Evolutionary conservation across 2,329 filamentous ascomycete genomes (phyloP), one percentile per base, ranked within the genome.

Genomic region (Aspergillus pseudoviridinutans): DNA sequence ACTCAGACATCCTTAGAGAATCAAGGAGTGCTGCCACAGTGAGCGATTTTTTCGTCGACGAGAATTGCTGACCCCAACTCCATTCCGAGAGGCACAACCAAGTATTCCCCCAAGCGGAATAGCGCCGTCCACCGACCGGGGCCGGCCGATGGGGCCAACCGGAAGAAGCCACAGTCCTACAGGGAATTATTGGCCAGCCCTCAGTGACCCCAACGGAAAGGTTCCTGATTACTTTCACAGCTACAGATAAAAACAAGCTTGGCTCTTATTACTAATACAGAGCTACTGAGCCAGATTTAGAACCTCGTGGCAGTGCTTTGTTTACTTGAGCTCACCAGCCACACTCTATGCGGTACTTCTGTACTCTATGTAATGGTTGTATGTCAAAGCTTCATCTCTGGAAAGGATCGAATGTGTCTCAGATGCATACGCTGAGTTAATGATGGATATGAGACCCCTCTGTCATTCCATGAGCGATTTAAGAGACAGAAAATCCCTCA

Each of bases 81-180:
- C 41, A 44, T 20, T 50, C 59, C 53, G 61, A 61, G 58, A 38
- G 46, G 20, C 52, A 44, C 20, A 46, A 28, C 32, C 24, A 46
- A 29, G 27, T n/a, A 50, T 29, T 20, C 38, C 49, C 35, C 46
- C 28, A 32, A 59, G 38, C 51, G 54, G 56, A 54, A 12, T 57
- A 44, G 54, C 55, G 54, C 53, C 57, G 38, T 52, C 35, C 24
- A 56, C 62, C 60, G 61, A 64, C 63, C 63, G 60, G 63, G 55
- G 28, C 63, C 63, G 60, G 61, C 63, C 60, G 63, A 65, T 61
- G 57, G 58, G 55, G 59, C 44, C 47, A 53, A 53, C 60, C 60
- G 58, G 58, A 63, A 55, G 59, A 55, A 55, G 54, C 55, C 51
- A 44, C 56, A 24, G 28, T 49, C 51, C 50, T 51, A 53, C 27